Percentiles rank a stretch among this genome's conserved stretches.
phyloP scores from a whole-genome alignment of 2,329 filamentous ascomycete species.

The Trichophyton equinum region DNA sequence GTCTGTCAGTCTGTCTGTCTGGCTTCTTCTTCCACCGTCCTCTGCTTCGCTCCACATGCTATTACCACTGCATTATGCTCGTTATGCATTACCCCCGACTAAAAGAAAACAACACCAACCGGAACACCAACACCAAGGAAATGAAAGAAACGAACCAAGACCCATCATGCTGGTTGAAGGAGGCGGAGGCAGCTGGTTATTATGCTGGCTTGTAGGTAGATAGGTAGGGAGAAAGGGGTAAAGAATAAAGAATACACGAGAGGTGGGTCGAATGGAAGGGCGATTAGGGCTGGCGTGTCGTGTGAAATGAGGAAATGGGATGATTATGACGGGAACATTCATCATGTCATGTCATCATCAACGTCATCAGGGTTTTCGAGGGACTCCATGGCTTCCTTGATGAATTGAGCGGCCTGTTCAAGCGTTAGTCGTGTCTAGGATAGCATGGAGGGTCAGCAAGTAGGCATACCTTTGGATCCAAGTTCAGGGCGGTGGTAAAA shows the following conservation, averaged over 20 bases:
- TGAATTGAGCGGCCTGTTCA: constrained; percentile 69
- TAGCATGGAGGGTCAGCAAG: constrained; percentile 9
- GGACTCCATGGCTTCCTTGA: constrained; percentile 93
- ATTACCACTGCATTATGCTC: constrained; percentile 5
- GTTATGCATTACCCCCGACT: constrained; percentile 3
- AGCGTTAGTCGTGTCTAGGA: constrained; percentile 4
- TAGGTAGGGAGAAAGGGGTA: background rate
- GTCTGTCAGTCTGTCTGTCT: background rate
- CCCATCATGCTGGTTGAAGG: background rate
- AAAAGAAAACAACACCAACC: background rate
- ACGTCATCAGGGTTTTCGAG: constrained; percentile 64
- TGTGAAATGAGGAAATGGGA: background rate
- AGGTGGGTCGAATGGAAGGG: background rate
- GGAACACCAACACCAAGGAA: constrained; percentile 3
- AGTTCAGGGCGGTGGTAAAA: constrained; percentile 85
- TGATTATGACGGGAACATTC: background rate
- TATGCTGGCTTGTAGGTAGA: constrained; percentile 40
- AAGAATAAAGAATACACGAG: background rate
- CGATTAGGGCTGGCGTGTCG: background rate
- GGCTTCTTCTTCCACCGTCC: background rate
- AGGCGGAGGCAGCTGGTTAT: background rate
- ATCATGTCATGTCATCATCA: constrained; percentile 37
- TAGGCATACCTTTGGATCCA: constrained; percentile 78
- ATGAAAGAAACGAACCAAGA: background rate
- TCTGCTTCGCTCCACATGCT: background rate